Evolutionary conservation across 306 rosid genomes (phyloP).

Genomic region (Argentina anserina): DNA sequence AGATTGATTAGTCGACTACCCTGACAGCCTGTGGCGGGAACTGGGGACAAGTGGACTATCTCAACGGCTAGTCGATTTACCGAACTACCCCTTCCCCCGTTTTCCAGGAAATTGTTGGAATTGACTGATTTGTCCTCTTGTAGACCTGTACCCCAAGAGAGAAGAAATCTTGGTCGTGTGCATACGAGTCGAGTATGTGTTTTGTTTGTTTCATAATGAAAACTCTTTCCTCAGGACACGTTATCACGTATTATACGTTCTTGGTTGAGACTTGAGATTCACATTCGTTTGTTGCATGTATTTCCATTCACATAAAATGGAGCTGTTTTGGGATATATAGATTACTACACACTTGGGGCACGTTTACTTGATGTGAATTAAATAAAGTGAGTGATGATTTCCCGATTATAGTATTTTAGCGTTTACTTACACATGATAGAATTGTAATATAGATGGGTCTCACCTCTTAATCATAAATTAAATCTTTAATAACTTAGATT

Average conservation of each 20-base stretch:
- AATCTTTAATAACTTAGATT: too few relatives aligned
- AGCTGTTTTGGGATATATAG: too few relatives aligned
- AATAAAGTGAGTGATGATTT: too few relatives aligned
- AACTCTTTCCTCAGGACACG: neutral
- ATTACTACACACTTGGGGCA: too few relatives aligned
- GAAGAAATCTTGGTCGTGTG: neutral
- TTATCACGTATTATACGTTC: neutral
- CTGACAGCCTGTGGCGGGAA: slow-evolving; percentile 8
- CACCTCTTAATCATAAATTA: too few relatives aligned
- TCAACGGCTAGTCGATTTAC: neutral
- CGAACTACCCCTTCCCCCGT: neutral
- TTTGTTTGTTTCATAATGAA: neutral
- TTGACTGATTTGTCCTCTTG: neutral
- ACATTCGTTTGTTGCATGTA: too few relatives aligned
- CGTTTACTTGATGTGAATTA: too few relatives aligned
- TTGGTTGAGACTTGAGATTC: neutral
- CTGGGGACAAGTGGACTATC: neutral
- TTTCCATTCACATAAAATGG: too few relatives aligned
- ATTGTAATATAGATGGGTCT: too few relatives aligned
- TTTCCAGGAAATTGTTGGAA: neutral
- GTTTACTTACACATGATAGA: too few relatives aligned
- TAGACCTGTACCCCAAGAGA: neutral
- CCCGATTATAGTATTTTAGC: too few relatives aligned
- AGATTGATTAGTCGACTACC: neutral
- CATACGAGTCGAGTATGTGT: neutral